Base-by-base conservation (phyloP, 208 protist genomes). In the Zelonia costaricensis region DNA sequence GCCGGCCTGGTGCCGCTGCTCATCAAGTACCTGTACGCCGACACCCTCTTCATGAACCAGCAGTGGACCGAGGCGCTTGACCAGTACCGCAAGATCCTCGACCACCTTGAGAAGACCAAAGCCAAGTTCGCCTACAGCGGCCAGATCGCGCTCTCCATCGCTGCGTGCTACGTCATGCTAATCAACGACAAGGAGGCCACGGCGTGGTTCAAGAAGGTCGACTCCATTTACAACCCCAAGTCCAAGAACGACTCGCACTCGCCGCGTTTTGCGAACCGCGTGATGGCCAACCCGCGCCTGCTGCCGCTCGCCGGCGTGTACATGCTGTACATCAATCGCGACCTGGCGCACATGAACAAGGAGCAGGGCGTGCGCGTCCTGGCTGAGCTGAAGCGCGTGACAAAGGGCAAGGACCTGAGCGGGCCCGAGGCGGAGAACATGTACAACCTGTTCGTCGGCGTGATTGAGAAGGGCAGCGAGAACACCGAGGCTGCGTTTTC, bases 11-110 rank as follows among this genome's bases (percentile, higher is more conserved):
- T 81, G 31, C 91, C 91, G 20, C 69, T 94, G 5, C 77, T 96
- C 18, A 89, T 96, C 59, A 80, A 84, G 44, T 96, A 96, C 75
- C 70, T 96, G 31, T 76, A 86, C 55, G 91, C 91, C 31, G 91
- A 96, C 70, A 96, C 91, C 7, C 84, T 96, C 64, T 96, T 93
- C 61, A 96, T 96, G 91, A 74, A 93, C 58, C 85, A 91, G 70
- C 69, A 89, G 51, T 96, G 84, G 85, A 28, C n/a, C 36, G 76
- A 85, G 18, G 91, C 91, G 3, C 73, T 78, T 13, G 48, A 78
- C 42, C 65, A 75, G 43, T 96, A 96, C 73, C 42, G 53, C 27
- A 45, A 55, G n/a, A 45, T 96, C 35, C 69, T 93, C 46, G 63
- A 84, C 4, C 75, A 94, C 63, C 74, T 96, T 10, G 58, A 59